phyloP scores from a whole-genome alignment of 306 rosid genomes.

The Alnus glutinosa region DNA sequence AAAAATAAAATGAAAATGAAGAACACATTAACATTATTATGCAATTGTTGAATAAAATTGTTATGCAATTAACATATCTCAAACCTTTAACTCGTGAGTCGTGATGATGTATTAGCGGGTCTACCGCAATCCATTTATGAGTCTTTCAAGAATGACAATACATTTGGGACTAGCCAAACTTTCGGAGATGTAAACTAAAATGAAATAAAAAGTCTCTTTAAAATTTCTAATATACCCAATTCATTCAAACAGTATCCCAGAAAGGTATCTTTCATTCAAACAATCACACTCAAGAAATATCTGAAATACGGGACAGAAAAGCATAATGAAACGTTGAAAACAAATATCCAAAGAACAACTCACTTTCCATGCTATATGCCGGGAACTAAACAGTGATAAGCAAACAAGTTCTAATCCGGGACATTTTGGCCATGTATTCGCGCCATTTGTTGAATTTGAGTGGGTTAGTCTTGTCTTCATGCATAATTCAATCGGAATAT shows the following conservation, averaged over 20 bases:
- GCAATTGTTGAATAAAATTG: no score
- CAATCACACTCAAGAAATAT: constrained; percentile 45
- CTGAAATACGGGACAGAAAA: constrained; percentile 18
- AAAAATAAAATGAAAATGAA: no score
- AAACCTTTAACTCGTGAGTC: no score
- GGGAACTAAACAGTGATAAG: constrained; percentile 33
- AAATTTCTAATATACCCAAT: constrained; percentile 33
- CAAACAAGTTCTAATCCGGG: constrained; percentile 20
- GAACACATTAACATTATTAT: no score
- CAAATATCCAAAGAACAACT: constrained; percentile 36
- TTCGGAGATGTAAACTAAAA: not conserved
- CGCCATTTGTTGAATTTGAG: constrained; percentile 2
- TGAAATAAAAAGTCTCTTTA: constrained; percentile 17
- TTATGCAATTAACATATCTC: no score
- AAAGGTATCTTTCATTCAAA: constrained; percentile 28
- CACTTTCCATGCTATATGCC: constrained; percentile 40
- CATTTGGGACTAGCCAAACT: not conserved
- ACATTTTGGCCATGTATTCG: constrained; percentile 26
- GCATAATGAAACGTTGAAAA: constrained; percentile 38
- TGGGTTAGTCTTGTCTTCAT: constrained; percentile 37
- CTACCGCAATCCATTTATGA: not conserved
- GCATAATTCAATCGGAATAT: constrained; percentile 96
- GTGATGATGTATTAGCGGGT: no score
- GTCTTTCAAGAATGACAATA: not conserved
- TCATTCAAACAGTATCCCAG: constrained; percentile 35